These are phyloP conservation scores for Malassezia yamatoensis DNA, from an alignment of 1,284 basidiomycete species.

Conservation along the genomic window DNA sequence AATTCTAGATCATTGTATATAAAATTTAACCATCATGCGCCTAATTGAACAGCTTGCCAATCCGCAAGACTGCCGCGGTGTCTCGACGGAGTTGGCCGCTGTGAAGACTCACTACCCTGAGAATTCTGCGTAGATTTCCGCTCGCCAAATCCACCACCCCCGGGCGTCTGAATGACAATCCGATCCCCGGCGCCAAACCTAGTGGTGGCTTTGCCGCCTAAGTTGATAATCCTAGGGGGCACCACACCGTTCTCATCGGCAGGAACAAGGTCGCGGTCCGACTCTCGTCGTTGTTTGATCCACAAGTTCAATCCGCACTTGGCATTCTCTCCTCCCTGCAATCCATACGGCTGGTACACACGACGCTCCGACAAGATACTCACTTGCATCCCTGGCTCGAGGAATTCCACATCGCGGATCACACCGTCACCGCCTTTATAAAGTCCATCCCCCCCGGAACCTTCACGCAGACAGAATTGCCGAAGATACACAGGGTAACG, in stretches of 20 bases:
- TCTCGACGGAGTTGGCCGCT: slow-evolving; percentile 1
- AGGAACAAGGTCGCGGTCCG: slow-evolving; percentile 58
- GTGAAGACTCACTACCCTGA: not conserved
- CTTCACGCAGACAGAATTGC: slow-evolving; percentile 65
- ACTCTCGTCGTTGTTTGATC: slow-evolving; percentile 65
- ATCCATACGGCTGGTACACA: slow-evolving; percentile 77
- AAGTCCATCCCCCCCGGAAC: slow-evolving; percentile 67
- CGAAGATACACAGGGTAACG: slow-evolving; percentile 78
- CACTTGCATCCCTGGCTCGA: slow-evolving; percentile 66
- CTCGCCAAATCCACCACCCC: slow-evolving; percentile 81
- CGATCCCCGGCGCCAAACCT: slow-evolving; percentile 75
- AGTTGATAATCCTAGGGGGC: slow-evolving; percentile 62
- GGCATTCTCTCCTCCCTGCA: slow-evolving; percentile 72
- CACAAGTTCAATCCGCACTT: slow-evolving; percentile 73
- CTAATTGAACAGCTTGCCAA: slow-evolving; percentile 28
- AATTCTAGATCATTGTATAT: not conserved
- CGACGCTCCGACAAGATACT: slow-evolving; percentile 78
- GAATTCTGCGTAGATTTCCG: not conserved
- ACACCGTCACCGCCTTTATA: slow-evolving; percentile 80
- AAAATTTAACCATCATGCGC: slow-evolving; percentile 14
- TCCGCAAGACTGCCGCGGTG: slow-evolving; percentile 31
- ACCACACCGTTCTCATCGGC: slow-evolving; percentile 30
- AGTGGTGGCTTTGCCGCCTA: slow-evolving; percentile 81
- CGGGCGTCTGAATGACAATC: slow-evolving; percentile 75
- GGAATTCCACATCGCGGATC: slow-evolving; percentile 74